Evolutionary conservation across 805 yeast species (phyloP).

Genomic region (Ogataea trehaloabstinens): DNA sequence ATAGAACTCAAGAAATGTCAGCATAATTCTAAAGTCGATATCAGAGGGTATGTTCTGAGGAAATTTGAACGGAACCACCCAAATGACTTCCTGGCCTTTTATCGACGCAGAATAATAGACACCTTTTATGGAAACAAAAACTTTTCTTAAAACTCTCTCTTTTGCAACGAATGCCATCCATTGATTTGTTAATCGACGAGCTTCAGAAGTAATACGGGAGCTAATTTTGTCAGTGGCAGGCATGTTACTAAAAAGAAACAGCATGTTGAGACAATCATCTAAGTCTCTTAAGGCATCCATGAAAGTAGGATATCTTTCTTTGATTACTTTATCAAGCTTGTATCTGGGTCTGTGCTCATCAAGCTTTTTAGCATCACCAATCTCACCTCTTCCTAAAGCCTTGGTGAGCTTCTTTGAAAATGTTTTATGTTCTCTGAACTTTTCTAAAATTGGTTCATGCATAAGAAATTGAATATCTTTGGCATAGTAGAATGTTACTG

Average conservation of each 20-base stretch:
- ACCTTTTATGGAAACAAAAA: conserved; percentile 95
- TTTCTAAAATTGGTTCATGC: conserved; percentile 90
- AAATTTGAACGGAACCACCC: conserved; percentile 97
- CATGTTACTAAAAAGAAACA: conserved; percentile 89
- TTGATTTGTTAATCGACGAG: conserved; percentile 82
- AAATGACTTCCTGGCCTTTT: conserved; percentile 88
- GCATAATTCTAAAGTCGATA: conserved; percentile 94
- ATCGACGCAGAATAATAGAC: conserved; percentile 90
- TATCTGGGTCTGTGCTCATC: conserved; percentile 81
- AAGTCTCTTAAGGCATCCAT: conserved; percentile 88
- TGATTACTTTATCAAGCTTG: conserved; percentile 84
- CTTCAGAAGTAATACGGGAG: conserved; percentile 81
- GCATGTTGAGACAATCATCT: conserved; percentile 94
- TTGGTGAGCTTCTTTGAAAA: conserved; percentile 87
- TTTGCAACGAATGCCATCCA: conserved; percentile 94
- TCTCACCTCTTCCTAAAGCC: conserved; percentile 90
- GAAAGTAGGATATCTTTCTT: conserved; percentile 94
- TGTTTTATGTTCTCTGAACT: conserved; percentile 93
- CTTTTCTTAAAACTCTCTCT: conserved; percentile 78
- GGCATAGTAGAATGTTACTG: conserved; percentile 87
- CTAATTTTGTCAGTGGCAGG: conserved; percentile 88
- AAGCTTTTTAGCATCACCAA: conserved; percentile 80
- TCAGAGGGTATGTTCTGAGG: conserved; percentile 94
- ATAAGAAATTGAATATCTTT: conserved; percentile 92
- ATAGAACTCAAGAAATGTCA: conserved; percentile 93